Base-by-base conservation (phyloP, 352 stramenopile species). In the Globisporangium echinulatum region DNA sequence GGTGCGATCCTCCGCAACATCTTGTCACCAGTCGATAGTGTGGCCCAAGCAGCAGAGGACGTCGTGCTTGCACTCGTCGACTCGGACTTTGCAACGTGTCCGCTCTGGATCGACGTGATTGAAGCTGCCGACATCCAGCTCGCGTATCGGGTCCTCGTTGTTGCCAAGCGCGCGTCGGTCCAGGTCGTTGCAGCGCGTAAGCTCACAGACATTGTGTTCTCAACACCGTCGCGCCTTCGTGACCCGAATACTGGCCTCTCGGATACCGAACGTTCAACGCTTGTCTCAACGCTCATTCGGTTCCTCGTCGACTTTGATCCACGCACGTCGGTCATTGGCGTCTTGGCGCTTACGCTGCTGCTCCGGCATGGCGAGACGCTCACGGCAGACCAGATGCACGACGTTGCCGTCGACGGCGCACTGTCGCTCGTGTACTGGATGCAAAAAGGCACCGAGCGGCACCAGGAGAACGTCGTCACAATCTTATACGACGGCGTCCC, bases 371-470 rank as follows among this genome's bases (percentile, higher is more conserved):
- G 77, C 1, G 74, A 89, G 48, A 47, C 47, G 11, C 64, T 93
- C 0, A 70, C 82, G 25, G 42, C 64, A 5, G 62, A 74, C 15
- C 82, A 93, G 53, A 90, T 88, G 82, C 66, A 89, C n/a, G 78
- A 74, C 37, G 73, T 93, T 49, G 81, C 75, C n/a, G 72, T 88
- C 0, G 79, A 90, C 37, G 78, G 79, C 8, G 75, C 82, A 0
- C 68, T 84, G 8, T 90, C 79, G 13, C 56, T 93, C 3, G 75
- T 91, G 10, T 91, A 93, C 49, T 93, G 84, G 84, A 87, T 91
- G 61, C 79, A 90, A 57, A 92, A 93, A 58, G 84, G 84, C 13
- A 90, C 82, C 0, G 84, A 90, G 51, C 78, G 84, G 3, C 79
- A 92, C 49, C 84, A 90, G 72, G 79, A 93, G 44, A 90, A 90